phyloP scores from a whole-genome alignment of 768 basidiomycete species.

The Lactarius sanguifluus region DNA sequence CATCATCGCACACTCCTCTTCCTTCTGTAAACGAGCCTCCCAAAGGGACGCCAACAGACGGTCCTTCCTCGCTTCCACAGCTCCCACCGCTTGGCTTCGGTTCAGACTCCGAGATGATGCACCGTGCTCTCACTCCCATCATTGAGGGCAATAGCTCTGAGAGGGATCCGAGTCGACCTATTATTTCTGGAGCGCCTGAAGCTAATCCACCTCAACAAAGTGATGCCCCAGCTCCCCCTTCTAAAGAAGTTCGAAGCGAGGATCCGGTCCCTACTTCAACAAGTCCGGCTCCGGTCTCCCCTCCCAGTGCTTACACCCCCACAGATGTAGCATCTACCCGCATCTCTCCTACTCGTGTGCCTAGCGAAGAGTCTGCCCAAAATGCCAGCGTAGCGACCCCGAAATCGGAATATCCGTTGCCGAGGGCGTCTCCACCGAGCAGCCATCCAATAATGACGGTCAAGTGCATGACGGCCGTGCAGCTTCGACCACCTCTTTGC shows the following conservation, averaged over 20 bases:
- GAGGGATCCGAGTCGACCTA: slow-evolving; percentile 14
- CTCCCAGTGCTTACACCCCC: slow-evolving; percentile 18
- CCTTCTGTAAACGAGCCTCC: slow-evolving; percentile 13
- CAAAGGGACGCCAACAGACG: slow-evolving; percentile 1
- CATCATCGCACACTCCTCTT: slow-evolving; percentile 21
- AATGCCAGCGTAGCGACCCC: background rate
- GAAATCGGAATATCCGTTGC: background rate
- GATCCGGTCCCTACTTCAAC: background rate
- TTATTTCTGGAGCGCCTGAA: background rate
- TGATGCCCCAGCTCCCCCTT: background rate
- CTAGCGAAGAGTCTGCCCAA: background rate
- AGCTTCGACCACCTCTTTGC: slow-evolving; percentile 14
- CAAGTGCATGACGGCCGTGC: background rate
- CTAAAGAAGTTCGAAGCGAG: background rate
- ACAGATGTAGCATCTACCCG: slow-evolving; percentile 4
- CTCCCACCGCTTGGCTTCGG: slow-evolving; percentile 63
- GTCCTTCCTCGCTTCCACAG: slow-evolving; percentile 39
- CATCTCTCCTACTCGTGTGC: background rate
- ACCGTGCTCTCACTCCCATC: slow-evolving; percentile 50
- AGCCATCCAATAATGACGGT: slow-evolving; percentile 3
- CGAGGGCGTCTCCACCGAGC: background rate
- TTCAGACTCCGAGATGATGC: slow-evolving; percentile 15
- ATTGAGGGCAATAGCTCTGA: slow-evolving; percentile 48
- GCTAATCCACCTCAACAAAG: background rate
- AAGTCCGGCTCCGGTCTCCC: slow-evolving; percentile 5